Evolutionary conservation across 169 alveolate species (phyloP).

Genomic region (Plasmodium billcollinsi): DNA sequence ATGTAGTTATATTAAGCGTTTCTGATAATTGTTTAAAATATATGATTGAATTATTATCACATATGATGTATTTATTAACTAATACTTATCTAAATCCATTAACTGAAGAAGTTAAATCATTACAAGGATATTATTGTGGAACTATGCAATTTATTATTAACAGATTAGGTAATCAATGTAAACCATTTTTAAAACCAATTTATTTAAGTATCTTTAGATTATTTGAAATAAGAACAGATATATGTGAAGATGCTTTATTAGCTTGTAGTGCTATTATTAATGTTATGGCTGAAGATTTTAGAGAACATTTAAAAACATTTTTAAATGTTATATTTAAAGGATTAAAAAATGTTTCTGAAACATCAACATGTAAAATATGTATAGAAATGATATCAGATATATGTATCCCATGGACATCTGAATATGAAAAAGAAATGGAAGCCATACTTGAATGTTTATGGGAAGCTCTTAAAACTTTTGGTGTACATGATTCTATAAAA

Average conservation of each 20-base stretch:
- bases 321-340: slow-evolving; percentile 77
- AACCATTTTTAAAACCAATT: slow-evolving; percentile 74
- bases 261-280: slow-evolving; percentile 88
- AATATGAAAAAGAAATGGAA: slow-evolving; percentile 80
- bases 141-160: slow-evolving; percentile 84
- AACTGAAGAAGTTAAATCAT: slow-evolving; percentile 76
- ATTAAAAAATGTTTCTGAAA: slow-evolving; percentile 75
- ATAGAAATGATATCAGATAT: slow-evolving; percentile 90
- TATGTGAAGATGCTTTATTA: slow-evolving; percentile 89
- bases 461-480: slow-evolving; percentile 81
- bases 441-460: slow-evolving; percentile 78
- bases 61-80: slow-evolving; percentile 76
- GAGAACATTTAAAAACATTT: slow-evolving; percentile 74
- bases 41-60: slow-evolving; percentile 83
- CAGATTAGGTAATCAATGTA: slow-evolving; percentile 79
- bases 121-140: slow-evolving; percentile 81
- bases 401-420: slow-evolving; percentile 85
- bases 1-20: slow-evolving; percentile 81
- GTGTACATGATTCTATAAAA: slow-evolving; percentile 89
- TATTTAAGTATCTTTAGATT: slow-evolving; percentile 77
- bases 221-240: slow-evolving; percentile 70
- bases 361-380: slow-evolving; percentile 82
- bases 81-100: slow-evolving; percentile 74
- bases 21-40: slow-evolving; percentile 77
- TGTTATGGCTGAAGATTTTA: slow-evolving; percentile 78